These are phyloP conservation scores for Phaeomoniella chlamydospora DNA, from an alignment of 2,329 filamentous ascomycete genomes.

Conservation along the genomic window DNA sequence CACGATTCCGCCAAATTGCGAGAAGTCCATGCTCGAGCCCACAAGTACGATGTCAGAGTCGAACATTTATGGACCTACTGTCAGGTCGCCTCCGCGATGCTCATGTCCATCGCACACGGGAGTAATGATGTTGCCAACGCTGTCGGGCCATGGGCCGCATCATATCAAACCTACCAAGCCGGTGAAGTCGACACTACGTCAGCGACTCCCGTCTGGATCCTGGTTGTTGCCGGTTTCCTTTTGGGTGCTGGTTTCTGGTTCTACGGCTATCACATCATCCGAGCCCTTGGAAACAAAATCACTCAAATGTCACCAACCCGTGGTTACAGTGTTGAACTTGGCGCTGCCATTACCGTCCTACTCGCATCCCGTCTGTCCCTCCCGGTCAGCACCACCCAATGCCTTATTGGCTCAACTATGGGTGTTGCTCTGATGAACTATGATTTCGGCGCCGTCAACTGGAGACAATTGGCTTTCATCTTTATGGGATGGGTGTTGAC, in stretches of 20 bases:
- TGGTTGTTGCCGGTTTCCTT: slow-evolving; percentile 20
- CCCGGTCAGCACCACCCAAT: slow-evolving; percentile 23
- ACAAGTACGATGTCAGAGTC: too few species aligned
- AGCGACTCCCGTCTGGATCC: slow-evolving; percentile 23
- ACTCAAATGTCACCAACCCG: slow-evolving; percentile 23
- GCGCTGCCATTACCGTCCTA: slow-evolving; percentile 23
- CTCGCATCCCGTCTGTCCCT: slow-evolving; percentile 18
- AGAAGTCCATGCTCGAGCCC: too few species aligned
- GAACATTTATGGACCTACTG: too few species aligned
- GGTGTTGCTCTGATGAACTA: slow-evolving; percentile 22
- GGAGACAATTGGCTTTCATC: slow-evolving; percentile 26
- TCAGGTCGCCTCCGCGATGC: too few species aligned
- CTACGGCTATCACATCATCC: slow-evolving; percentile 21
- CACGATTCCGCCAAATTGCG: too few species aligned
- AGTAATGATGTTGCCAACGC: too few species aligned
- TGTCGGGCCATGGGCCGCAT: slow-evolving; percentile 23
- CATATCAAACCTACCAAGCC: slow-evolving; percentile 20
- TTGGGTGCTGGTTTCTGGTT: slow-evolving; percentile 27
- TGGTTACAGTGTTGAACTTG: slow-evolving; percentile 24
- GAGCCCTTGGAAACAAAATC: slow-evolving; percentile 24
- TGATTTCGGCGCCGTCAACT: slow-evolving; percentile 26
- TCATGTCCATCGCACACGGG: too few species aligned
- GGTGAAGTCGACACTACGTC: slow-evolving; percentile 16
- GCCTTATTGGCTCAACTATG: slow-evolving; percentile 18
- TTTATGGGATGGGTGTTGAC: slow-evolving; percentile 30